Conservation (phyloP, 176 grass and related monocot species). For the Tillandsia leiboldiana region DNA sequence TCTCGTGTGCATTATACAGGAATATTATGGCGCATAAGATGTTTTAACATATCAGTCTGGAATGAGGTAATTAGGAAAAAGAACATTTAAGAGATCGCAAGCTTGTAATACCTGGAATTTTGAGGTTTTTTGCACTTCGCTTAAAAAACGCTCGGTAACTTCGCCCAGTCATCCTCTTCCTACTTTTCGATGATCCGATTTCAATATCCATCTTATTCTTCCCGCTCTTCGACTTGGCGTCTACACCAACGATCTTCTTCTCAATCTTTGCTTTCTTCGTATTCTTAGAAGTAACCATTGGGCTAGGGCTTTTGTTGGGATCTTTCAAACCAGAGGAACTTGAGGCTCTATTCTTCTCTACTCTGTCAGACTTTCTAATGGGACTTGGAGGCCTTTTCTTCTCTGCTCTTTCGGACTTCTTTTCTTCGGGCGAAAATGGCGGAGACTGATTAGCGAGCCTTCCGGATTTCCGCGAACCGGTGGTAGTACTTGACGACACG, state of each 20-base stretch:
- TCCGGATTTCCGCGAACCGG: constrained; percentile 15
- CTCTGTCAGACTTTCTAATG: constrained; percentile 16
- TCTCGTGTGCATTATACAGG: no score
- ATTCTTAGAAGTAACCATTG: background rate
- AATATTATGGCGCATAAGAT: no score
- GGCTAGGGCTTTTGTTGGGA: constrained; percentile 13
- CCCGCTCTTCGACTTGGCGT: background rate
- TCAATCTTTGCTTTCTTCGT: background rate
- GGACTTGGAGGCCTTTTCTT: background rate
- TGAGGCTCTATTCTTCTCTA: constrained; percentile 15
- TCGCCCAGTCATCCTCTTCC: constrained; percentile 26
- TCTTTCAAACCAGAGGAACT: constrained; percentile 13
- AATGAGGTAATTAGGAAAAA: background rate
- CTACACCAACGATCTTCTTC: constrained; percentile 22
- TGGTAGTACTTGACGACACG: background rate
- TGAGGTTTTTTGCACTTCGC: background rate
- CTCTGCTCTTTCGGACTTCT: constrained; percentile 15
- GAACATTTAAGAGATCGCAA: background rate
- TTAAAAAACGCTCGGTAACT: constrained; percentile 22
- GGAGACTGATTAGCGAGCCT: constrained; percentile 4
- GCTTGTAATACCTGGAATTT: constrained; percentile 23
- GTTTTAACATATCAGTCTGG: no score
- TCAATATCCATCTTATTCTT: background rate
- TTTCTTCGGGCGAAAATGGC: constrained; percentile 1
- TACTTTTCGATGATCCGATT: constrained; percentile 19